Evolutionary conservation across 140 eudicot species (phyloP).

Genomic region (Cichorium intybus): DNA sequence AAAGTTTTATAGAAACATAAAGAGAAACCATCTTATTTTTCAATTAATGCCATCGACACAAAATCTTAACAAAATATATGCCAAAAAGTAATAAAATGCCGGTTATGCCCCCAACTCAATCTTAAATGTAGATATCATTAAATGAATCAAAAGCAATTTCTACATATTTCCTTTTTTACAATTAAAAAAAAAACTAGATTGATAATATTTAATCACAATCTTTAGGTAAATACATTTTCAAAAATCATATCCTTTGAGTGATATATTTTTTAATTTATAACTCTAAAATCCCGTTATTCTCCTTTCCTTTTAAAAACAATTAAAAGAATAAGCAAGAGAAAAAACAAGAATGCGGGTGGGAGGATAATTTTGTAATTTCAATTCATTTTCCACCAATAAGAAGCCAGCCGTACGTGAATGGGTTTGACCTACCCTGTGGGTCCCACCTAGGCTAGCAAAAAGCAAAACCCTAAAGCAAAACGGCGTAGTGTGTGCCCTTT

Average conservation of each 20-base stretch:
- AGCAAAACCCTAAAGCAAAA: conserved; percentile 29
- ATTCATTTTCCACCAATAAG: conserved; percentile 18
- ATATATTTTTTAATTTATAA: too few relatives aligned
- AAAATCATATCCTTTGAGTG: neutral
- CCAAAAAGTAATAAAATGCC: neutral
- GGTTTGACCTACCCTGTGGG: conserved; percentile 19
- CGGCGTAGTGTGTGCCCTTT: conserved; percentile 31
- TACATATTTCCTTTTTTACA: too few relatives aligned
- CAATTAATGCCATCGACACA: neutral
- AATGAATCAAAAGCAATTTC: too few relatives aligned
- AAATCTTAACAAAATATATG: neutral
- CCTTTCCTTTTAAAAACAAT: neutral
- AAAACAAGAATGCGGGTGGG: neutral
- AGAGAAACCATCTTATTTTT: neutral
- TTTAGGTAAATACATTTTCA: too few relatives aligned
- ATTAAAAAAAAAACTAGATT: too few relatives aligned
- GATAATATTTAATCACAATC: too few relatives aligned
- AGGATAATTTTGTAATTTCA: conserved; percentile 1
- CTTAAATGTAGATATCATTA: neutral
- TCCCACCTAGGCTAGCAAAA: conserved; percentile 16
- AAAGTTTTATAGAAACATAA: neutral
- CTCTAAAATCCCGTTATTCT: too few relatives aligned
- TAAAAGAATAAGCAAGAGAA: neutral
- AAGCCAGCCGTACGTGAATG: conserved; percentile 30
- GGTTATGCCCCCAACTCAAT: neutral